These are phyloP conservation scores for Ustanciosporium gigantosporum DNA, from an alignment of 1,284 basidiomycete genomes.

Conservation along the genomic window DNA sequence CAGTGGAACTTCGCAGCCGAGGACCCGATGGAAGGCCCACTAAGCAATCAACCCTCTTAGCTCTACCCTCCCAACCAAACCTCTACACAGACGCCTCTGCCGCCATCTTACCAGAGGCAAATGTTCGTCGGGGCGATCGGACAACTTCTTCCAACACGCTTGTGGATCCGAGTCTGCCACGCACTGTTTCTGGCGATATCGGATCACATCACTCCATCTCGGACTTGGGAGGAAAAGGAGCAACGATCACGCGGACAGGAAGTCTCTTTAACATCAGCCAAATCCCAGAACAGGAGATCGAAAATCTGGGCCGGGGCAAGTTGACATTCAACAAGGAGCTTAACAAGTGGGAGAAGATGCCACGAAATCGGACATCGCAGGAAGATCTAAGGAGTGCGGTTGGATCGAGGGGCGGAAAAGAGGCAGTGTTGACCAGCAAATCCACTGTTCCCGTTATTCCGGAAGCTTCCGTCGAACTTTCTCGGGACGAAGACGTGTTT, in stretches of 20 bases:
- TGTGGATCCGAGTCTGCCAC: constrained; percentile 24
- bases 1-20: constrained; percentile 24
- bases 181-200: constrained; percentile 21
- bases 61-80: constrained; percentile 4
- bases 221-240: constrained; percentile 36
- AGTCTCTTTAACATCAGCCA: constrained; percentile 47
- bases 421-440: constrained; percentile 6
- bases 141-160: constrained; percentile 38
- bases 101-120: background rate
- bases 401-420: constrained; percentile 15
- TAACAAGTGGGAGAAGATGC: constrained; percentile 39
- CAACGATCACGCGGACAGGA: constrained; percentile 32
- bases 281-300: constrained; percentile 37
- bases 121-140: constrained; percentile 18
- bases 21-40: background rate
- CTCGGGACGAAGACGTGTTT: constrained; percentile 25
- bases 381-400: constrained; percentile 28
- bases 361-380: constrained; percentile 15
- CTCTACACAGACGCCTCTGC: background rate
- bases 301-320: constrained; percentile 37
- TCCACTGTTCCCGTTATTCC: constrained; percentile 25
- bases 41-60: constrained; percentile 16
- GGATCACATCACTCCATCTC: constrained; percentile 25
- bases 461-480: constrained; percentile 31
- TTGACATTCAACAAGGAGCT: constrained; percentile 38